A percentile compares a stretch with the other conserved stretches of the same genome.
phyloP scores from a whole-genome alignment of 192 early-diverging fungal genomes.

The Backusella tuberculispora region DNA sequence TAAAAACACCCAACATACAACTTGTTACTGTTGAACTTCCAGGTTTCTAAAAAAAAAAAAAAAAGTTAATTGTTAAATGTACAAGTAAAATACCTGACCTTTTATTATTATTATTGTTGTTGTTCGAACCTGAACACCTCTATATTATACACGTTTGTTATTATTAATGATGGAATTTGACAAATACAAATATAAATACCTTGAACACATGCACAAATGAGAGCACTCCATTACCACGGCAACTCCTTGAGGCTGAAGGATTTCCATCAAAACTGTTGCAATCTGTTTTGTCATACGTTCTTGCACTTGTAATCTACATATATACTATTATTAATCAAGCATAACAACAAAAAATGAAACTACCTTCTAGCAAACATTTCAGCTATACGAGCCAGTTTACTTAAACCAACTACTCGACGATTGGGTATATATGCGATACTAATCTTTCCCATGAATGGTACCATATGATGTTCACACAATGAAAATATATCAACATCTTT shows the following conservation, averaged over 20 bases:
- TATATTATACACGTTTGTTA: background rate
- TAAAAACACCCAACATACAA: constrained; percentile 94
- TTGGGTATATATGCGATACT: constrained; percentile 98
- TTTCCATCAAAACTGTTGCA: constrained; percentile 86
- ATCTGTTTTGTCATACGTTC: constrained; percentile 99
- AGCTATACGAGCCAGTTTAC: constrained; percentile 96
- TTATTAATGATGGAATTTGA: background rate
- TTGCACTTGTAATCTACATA: constrained; percentile 86
- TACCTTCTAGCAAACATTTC: constrained; percentile 92
- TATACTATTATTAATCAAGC: background rate
- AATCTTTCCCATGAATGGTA: constrained; percentile 97
- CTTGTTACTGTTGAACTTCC: constrained; percentile 93
- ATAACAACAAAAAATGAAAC: background rate
- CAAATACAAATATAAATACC: constrained; percentile 14
- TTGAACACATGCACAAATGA: constrained; percentile 55
- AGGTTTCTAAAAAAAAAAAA: constrained; percentile 70
- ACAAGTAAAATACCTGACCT: background rate
- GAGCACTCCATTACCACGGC: constrained; percentile 97
- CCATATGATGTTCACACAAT: constrained; percentile 98
- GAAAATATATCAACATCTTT: constrained; percentile 96
- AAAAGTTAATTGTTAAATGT: background rate
- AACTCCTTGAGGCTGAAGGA: constrained; percentile 93
- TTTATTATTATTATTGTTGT: background rate
- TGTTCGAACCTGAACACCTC: constrained; percentile 18
- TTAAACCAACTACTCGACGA: constrained; percentile 91